Evolutionary conservation across 2,329 filamentous ascomycete genomes (phyloP).

Genomic region (Chaetomium olivaceum): DNA sequence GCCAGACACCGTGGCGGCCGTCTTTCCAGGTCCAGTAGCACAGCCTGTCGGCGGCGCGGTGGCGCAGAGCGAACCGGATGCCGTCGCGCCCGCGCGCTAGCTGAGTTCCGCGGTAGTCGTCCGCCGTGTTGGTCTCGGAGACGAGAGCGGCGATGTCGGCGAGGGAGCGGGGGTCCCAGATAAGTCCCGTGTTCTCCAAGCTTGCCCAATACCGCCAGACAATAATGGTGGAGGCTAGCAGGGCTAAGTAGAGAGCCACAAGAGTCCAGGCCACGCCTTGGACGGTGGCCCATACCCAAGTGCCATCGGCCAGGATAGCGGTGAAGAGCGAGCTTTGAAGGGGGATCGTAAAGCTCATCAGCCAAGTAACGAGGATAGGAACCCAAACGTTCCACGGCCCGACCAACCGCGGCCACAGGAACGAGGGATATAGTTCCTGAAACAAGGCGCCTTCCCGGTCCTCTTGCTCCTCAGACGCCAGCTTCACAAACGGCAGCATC

Average conservation of each 20-base stretch:
- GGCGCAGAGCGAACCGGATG: conserved; percentile 55
- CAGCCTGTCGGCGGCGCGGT: conserved; percentile 67
- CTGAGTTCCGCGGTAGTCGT: conserved; percentile 70
- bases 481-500: conserved; percentile 73
- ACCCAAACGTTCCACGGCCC: conserved; percentile 68
- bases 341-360: conserved; percentile 77
- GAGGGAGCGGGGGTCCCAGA: conserved; percentile 82
- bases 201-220: conserved; percentile 64
- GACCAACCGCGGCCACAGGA: conserved; percentile 59
- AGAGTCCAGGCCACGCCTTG: conserved; percentile 77
- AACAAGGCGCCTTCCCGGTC: conserved; percentile 67
- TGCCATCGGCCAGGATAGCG: conserved; percentile 55
- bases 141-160: conserved; percentile 79
- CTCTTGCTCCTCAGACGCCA: conserved; percentile 64
- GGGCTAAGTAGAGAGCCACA: conserved; percentile 69
- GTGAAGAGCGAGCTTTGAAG: conserved; percentile 78
- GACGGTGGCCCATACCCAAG: conserved; percentile 79
- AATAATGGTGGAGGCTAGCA: conserved; percentile 58
- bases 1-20: conserved; percentile 68
- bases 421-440: conserved; percentile 67
- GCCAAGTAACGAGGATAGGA: conserved; percentile 71
- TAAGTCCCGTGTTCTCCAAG: conserved; percentile 67
- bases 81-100: conserved; percentile 54
- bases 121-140: conserved; percentile 75
- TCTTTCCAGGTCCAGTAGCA: conserved; percentile 81